Base-by-base conservation (phyloP, 108 stramenopile species). In the Mayamaea pseudoterrestris region DNA sequence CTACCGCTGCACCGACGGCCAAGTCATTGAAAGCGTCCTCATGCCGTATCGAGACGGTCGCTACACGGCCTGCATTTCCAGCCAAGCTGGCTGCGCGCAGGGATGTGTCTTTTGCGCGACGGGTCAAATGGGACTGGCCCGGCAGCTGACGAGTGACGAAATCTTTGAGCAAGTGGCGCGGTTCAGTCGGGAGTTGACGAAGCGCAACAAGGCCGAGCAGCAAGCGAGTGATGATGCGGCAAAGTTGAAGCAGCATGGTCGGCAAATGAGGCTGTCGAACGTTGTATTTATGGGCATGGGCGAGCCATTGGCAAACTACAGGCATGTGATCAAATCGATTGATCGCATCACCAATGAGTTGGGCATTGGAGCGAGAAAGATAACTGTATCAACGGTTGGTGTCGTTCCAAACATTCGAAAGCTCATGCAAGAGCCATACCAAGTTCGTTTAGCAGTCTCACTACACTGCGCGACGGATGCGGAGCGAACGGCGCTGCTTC, bases 251-350 rank as follows among this genome's bases (percentile, higher is more conserved):
- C 37, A 56, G 44, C 55, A 60, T 28, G 64, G 64, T 27, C 37
- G 46, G 31, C 36, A 41, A 2, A 83, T 88, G 28, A 67, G 96
- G 8, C 47, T 98, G 12, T 73, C 69, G 1, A 98, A 98, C 62
- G 73, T 98, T 36, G 97, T 98, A 7, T 85, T 97, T 49, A 97
- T 97, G 96, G 94, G 94, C 0, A 93, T 93, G 93, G 95, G 95
- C 18, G 67, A 85, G 41, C 83, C 96, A 12, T 50, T 97, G 53
- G 87, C 86, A 14, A 98, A 96, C 62, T 94, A 92, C 57, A 53
- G 81, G 22, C 93, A 93, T 64, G 97, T 98, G 5, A 59, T 90
- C 41, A 58, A 47, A 17, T 93, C 97, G 0, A 73, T 96, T 26
- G 52, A 74, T 29, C 57, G 91, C 3, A 93, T 98, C 53, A 91